Conservation (phyloP, 768 basidiomycete species). For the Suillus luteus region DNA sequence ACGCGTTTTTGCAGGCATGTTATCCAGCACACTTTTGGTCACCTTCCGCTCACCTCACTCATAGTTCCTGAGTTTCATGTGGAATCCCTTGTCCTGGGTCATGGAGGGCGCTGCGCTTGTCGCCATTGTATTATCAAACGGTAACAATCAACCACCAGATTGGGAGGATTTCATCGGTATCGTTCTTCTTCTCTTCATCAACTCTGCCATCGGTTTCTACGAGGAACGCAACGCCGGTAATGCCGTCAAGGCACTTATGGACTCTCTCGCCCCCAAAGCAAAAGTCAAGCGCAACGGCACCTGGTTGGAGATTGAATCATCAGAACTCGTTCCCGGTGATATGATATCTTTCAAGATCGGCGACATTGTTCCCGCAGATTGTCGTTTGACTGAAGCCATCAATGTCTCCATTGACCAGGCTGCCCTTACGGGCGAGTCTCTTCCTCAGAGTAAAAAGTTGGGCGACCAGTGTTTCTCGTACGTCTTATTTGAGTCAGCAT, state of each 20-base stretch:
- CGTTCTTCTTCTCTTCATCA: conserved; percentile 86
- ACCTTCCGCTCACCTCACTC: background rate
- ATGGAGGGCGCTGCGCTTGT: conserved; percentile 97
- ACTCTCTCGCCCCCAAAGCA: conserved; percentile 97
- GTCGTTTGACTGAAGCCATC: conserved; percentile 94
- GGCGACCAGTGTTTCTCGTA: conserved; percentile 99
- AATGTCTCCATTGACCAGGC: conserved; percentile 99
- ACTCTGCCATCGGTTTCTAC: conserved; percentile 97
- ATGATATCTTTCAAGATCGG: conserved; percentile 99
- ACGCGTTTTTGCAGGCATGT: conserved; percentile 81
- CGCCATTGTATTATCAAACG: conserved; percentile 95
- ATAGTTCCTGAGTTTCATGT: conserved; percentile 96
- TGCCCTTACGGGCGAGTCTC: conserved; percentile 95
- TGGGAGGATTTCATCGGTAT: conserved; percentile 99
- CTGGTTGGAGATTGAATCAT: conserved; percentile 91
- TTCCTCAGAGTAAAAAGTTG: conserved; percentile 88
- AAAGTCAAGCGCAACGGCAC: conserved; percentile 83
- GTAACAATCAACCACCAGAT: conserved; percentile 81
- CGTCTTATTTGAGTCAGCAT: conserved; percentile 36
- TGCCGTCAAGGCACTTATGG: conserved; percentile 99
- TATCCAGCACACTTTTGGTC: conserved; percentile 4
- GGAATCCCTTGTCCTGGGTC: conserved; percentile 99
- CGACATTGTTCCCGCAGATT: conserved; percentile 97
- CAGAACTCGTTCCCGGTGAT: conserved; percentile 91
- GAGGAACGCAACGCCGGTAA: conserved; percentile 97